Base-by-base conservation (phyloP, 83 land plant species). In the Thuja plicata region DNA sequence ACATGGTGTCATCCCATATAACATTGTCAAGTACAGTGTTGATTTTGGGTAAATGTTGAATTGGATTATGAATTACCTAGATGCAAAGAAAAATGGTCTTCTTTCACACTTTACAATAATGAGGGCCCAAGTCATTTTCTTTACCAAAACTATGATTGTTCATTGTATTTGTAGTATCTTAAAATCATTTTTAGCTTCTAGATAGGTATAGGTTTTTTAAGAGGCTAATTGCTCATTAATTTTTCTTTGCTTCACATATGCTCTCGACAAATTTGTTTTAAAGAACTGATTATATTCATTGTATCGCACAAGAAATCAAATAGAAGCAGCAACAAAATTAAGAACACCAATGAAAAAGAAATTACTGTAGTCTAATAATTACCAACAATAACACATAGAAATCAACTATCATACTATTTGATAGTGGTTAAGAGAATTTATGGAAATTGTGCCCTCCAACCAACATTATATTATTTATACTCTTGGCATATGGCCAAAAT, bases 61-160 rank as follows among this genome's bases (percentile, higher is more conserved):
- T 40, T 95, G 96, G 95, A 76, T 93, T n/a, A 32, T 95, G 84
- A 90, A 71, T 21, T 95, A 90, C 89, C 85, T 95, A 88, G 96
- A 95, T 86, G 90, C 94, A 86, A 89, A 88, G 8, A 95, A 91
- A 78, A 92, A 92, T 27, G 93, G 93, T 54, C 93, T 93, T 27
- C 88, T 95, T 88, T 91, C 92, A 0, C 94, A 92, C 78, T 90
- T 95, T 34, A 60, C 92, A 79, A 86, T 38, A 93, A 93, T 70
- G 92, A 93, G 1, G 89, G 91, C 0, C 88, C 91, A 12, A 60
- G 91, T 9, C 89, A 88, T 78, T 87, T 95, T 34, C 88, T 81
- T 32, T 93, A 93, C 88, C 91, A 91, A 70, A 86, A 88, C 38
- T 95, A 91, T 45, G 91, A 93, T 66, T 95, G 94, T 95, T 92